These are phyloP conservation scores for Prillingera fragicola DNA, from an alignment of 1,284 basidiomycete species.

Conservation along the genomic window DNA sequence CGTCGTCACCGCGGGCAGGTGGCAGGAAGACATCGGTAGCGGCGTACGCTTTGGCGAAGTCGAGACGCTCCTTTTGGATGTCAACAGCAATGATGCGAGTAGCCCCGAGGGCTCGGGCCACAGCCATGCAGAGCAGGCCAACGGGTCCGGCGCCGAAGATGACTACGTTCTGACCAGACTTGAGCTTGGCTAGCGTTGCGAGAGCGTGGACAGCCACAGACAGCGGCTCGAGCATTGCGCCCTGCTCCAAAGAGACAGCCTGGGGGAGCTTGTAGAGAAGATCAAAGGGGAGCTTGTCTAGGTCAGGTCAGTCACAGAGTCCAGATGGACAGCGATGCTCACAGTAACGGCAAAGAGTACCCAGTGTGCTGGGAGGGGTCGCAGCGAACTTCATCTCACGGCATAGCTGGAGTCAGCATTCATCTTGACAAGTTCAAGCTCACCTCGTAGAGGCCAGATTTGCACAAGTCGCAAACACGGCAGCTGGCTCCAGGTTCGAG, in stretches of 20 bases:
- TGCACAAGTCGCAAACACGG: slow-evolving; percentile 33
- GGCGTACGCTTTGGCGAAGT: slow-evolving; percentile 82
- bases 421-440: too few species aligned
- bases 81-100: slow-evolving; percentile 72
- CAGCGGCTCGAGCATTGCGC: slow-evolving; percentile 78
- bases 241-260: slow-evolving; percentile 49
- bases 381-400: slow-evolving; percentile 35
- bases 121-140: slow-evolving; percentile 85
- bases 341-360: slow-evolving; percentile 44
- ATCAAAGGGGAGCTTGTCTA: slow-evolving; percentile 34
- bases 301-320: neutral
- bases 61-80: slow-evolving; percentile 71
- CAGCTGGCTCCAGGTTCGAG: slow-evolving; percentile 56
- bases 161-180: slow-evolving; percentile 64
- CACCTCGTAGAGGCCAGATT: slow-evolving; percentile 72
- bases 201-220: slow-evolving; percentile 88
- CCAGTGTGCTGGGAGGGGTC: slow-evolving; percentile 41
- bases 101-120: slow-evolving; percentile 82
- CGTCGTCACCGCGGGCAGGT: slow-evolving; percentile 2
- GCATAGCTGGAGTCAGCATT: slow-evolving; percentile 17
- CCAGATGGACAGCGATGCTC: slow-evolving; percentile 3
- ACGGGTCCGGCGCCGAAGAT: slow-evolving; percentile 88
- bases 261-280: slow-evolving; percentile 45
- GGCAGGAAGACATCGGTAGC: slow-evolving; percentile 77
- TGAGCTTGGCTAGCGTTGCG: slow-evolving; percentile 67